Percentiles rank a stretch among this genome's conserved stretches.
Evolutionary conservation across 306 rosid genomes (phyloP).

Genomic region (Ceratonia siliqua): DNA sequence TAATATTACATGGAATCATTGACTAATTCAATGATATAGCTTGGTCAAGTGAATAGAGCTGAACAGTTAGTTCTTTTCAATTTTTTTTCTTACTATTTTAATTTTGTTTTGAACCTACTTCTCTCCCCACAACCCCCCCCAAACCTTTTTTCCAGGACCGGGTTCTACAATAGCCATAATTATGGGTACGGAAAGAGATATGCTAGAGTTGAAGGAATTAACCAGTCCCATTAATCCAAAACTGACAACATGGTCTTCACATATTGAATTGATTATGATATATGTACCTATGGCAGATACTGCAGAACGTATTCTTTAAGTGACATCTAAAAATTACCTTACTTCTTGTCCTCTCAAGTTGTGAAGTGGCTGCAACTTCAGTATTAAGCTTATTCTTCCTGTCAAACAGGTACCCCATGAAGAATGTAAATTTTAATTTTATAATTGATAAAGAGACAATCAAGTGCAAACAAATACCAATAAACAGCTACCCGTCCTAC

Average conservation of each 20-base stretch:
- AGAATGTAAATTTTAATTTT: constrained; percentile 4
- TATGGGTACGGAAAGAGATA: constrained; percentile 1
- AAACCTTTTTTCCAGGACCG: too few species aligned
- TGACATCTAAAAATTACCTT: constrained; percentile 50
- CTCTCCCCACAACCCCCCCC: too few species aligned
- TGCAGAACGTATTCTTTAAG: neutral
- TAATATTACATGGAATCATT: too few species aligned
- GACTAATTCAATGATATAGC: too few species aligned
- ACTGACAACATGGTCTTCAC: constrained; percentile 18
- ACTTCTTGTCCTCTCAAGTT: constrained; percentile 45
- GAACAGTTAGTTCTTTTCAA: too few species aligned
- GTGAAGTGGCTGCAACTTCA: constrained; percentile 42
- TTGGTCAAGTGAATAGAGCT: too few species aligned
- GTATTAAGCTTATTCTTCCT: constrained; percentile 48
- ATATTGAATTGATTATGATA: constrained; percentile 1
- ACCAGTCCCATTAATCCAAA: neutral
- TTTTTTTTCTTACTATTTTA: too few species aligned
- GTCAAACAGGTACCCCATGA: constrained; percentile 7
- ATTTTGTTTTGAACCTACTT: too few species aligned
- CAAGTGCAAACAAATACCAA: constrained; percentile 1
- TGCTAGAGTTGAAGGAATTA: neutral
- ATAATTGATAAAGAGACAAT: constrained; percentile 1
- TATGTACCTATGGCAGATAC: neutral
- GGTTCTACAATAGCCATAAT: neutral
- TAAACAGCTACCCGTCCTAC: neutral